phyloP scores from a whole-genome alignment of 148 eudicot genomes.

The Rhododendron vialii region DNA sequence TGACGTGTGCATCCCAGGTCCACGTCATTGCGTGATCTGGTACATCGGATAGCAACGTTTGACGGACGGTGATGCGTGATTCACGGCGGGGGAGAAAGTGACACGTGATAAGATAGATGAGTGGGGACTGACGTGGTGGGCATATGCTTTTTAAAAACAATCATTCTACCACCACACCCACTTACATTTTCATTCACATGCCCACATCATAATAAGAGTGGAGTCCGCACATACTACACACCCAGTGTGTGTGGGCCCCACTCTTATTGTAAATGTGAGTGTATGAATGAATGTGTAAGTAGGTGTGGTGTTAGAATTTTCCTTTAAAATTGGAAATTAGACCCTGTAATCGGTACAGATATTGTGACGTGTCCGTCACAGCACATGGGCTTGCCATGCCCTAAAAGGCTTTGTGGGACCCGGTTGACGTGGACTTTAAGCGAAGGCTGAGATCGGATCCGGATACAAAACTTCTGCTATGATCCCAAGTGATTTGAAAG shows the following conservation, averaged over 20 bases:
- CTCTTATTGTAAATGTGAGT: no score
- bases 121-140: neutral
- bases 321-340: neutral
- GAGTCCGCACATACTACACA: no score
- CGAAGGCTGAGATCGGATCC: neutral
- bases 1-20: neutral
- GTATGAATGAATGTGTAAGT: no score
- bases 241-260: no score
- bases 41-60: neutral
- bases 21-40: neutral
- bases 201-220: no score
- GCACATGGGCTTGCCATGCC: neutral
- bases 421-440: neutral
- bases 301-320: no score
- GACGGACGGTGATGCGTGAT: neutral
- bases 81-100: neutral
- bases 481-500: no score
- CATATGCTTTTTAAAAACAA: no score
- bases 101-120: neutral
- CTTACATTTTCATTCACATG: no score
- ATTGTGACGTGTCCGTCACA: neutral
- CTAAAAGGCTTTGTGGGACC: neutral
- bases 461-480: no score
- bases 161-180: no score
- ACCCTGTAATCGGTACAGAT: neutral